Evolutionary conservation across 2,329 filamentous ascomycete species (phyloP), one percentile per base, ranked within the genome.

Genomic region (Microdochium bolleyi): DNA sequence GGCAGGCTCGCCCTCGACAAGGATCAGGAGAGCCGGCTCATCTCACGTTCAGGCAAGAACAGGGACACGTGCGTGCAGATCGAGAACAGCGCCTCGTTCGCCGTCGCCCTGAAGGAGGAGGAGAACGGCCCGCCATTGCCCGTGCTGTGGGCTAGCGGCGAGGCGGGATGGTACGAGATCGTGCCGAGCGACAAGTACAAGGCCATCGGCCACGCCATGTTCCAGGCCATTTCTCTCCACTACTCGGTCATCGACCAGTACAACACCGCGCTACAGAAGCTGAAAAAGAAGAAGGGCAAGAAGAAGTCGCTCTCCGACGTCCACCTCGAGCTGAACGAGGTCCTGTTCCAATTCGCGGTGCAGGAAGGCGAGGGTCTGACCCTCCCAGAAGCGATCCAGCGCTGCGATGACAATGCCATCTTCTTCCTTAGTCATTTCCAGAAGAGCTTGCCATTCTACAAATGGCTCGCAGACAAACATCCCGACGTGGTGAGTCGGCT

Each of bases 131-230:
- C 41, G 3, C 41, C 41, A 5, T 19, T 74, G 19, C 74, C 80
- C 3, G 73, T 79, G n/a, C 71, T 88, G 27, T 90, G 87, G 87
- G 82, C 85, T 1, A 73, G 76, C 27, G 83, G 83, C 37, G 65
- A 73, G 52, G 78, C 83, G 13, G 86, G 85, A 48, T 89, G 85
- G 84, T 89, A 82, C 62, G 79, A 85, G 61, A 76, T 90, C 44
- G 72, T 72, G 30, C 85, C 87, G 1, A 71, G 78, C n/a, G 62
- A 71, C 10, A 65, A 69, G 2, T 91, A 88, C 64, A 68, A 70
- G 50, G 60, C 67, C 5, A 80, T 81, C 25, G 84, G 79, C 65
- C 67, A 76, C 27, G 72, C 76, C 49, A 87, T 87, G 74, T 74
- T 78, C 51, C 76, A 87, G 62, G 84, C 82, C 1, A 78, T 87